A percentile compares a stretch with the other conserved stretches of the same genome.
Conservation (phyloP, 352 stramenopile species). For the Globisporangium lucens region DNA sequence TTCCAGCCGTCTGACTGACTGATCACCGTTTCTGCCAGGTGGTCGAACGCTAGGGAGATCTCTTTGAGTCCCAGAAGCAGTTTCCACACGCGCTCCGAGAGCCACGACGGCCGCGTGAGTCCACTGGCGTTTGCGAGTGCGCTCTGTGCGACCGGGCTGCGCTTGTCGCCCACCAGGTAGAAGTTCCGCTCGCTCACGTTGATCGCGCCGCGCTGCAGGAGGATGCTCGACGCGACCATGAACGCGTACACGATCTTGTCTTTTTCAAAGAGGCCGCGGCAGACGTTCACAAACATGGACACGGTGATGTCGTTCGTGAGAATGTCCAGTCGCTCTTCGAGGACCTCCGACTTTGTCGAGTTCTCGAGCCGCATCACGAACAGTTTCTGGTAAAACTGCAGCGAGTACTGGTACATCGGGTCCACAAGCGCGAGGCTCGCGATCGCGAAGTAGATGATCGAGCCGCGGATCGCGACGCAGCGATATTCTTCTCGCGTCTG, state of each 20-base stretch:
- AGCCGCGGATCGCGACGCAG: conserved; percentile 86
- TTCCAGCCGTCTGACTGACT: conserved; percentile 65
- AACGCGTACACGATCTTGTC: conserved; percentile 95
- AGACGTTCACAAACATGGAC: conserved; percentile 94
- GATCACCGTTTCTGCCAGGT: conserved; percentile 46
- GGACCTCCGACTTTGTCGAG: conserved; percentile 74
- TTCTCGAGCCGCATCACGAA: conserved; percentile 88
- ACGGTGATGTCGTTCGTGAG: conserved; percentile 90
- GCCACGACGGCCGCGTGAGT: conserved; percentile 48
- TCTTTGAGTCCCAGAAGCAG: conserved; percentile 63
- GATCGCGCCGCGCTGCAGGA: conserved; percentile 74
- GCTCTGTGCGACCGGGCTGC: conserved; percentile 48
- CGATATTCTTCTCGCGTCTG: conserved; percentile 90
- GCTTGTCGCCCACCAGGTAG: conserved; percentile 88
- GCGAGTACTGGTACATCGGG: conserved; percentile 94
- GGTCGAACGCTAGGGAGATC: conserved; percentile 48
- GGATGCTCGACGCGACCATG: conserved; percentile 89
- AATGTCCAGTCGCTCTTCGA: conserved; percentile 84
- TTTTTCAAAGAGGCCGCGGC: conserved; percentile 92
- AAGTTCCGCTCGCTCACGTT: conserved; percentile 79
- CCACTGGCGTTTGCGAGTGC: conserved; percentile 30
- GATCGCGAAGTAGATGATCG: conserved; percentile 94
- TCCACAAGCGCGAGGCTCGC: conserved; percentile 90
- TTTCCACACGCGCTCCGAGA: conserved; percentile 82
- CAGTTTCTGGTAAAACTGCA: conserved; percentile 93